Percentiles rank a stretch among this genome's conserved stretches.
phyloP scores from a whole-genome alignment of 352 stramenopile genomes.

The Plasmopara muralis region DNA sequence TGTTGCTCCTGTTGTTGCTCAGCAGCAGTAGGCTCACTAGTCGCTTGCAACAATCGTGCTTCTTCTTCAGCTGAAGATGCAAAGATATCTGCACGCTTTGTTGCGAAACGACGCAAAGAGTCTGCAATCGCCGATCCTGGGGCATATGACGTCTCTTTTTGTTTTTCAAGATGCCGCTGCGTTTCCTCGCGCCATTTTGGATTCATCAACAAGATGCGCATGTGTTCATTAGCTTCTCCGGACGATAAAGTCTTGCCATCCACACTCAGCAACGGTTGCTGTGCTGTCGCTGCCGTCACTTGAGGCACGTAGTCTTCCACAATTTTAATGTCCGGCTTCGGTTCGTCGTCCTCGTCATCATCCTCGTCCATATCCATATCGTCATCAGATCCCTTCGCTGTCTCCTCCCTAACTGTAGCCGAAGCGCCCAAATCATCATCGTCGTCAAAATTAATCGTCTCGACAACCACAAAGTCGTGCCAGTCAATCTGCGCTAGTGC shows the following conservation, averaged over 20 bases:
- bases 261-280: conserved; percentile 54
- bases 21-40: conserved; percentile 16
- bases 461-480: conserved; percentile 99
- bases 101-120: conserved; percentile 91
- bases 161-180: conserved; percentile 93
- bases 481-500: conserved; percentile 92
- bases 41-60: conserved; percentile 54
- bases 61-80: conserved; percentile 85
- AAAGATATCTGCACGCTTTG: conserved; percentile 91
- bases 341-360: conserved; percentile 49
- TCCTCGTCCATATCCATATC: conserved; percentile 87
- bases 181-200: conserved; percentile 97
- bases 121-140: conserved; percentile 92
- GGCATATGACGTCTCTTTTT: conserved; percentile 94
- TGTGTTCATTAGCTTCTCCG: conserved; percentile 94
- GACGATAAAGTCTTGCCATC: conserved; percentile 87
- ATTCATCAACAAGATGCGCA: conserved; percentile 98
- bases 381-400: conserved; percentile 59
- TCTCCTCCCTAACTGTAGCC: conserved; percentile 17
- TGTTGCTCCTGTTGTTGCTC: conserved; percentile 15
- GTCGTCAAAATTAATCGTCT: conserved; percentile 95
- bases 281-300: conserved; percentile 22
- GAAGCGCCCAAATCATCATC: conserved; percentile 65
- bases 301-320: conserved; percentile 84
- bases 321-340: conserved; percentile 64